These are phyloP conservation scores for Dictyophora rubrovolvata DNA, from an alignment of 768 basidiomycete species.

Conservation along the genomic window DNA sequence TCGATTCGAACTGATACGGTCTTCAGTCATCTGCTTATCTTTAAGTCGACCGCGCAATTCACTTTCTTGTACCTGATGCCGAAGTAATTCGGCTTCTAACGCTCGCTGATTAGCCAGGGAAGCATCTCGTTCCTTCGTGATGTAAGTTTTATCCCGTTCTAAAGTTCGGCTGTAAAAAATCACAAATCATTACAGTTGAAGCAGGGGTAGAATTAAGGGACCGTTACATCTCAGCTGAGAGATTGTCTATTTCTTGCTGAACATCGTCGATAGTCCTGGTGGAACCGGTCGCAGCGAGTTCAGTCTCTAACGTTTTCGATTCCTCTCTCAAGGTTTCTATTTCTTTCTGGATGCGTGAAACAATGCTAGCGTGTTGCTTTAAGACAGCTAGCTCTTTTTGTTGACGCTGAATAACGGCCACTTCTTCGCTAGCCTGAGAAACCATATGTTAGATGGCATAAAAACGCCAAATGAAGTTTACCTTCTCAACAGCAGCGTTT, in stretches of 20 bases:
- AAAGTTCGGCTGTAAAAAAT: slow-evolving; percentile 41
- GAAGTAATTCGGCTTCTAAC: slow-evolving; percentile 51
- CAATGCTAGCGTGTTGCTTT: slow-evolving; percentile 49
- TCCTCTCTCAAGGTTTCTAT: slow-evolving; percentile 51
- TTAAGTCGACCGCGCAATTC: slow-evolving; percentile 46
- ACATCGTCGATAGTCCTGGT: slow-evolving; percentile 80
- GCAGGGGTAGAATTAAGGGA: neutral
- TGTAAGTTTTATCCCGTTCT: slow-evolving; percentile 50
- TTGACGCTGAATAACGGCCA: slow-evolving; percentile 46
- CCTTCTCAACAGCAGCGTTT: slow-evolving; percentile 51
- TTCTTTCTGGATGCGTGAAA: slow-evolving; percentile 51
- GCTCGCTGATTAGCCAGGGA: slow-evolving; percentile 41
- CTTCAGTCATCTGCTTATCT: slow-evolving; percentile 48
- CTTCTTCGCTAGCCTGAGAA: slow-evolving; percentile 39
- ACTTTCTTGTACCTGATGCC: slow-evolving; percentile 51
- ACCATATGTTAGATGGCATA: slow-evolving; percentile 5
- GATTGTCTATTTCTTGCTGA: slow-evolving; percentile 58
- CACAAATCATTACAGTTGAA: neutral
- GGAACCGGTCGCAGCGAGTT: slow-evolving; percentile 63
- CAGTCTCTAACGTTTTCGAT: slow-evolving; percentile 51
- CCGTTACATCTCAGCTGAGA: slow-evolving; percentile 58
- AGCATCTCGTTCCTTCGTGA: slow-evolving; percentile 54
- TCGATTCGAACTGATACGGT: slow-evolving; percentile 47
- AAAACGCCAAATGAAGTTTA: slow-evolving; percentile 19
- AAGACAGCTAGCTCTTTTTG: slow-evolving; percentile 49